A percentile compares a stretch with the other conserved stretches of the same genome.
Evolutionary conservation across 352 stramenopile species (phyloP).

Genomic region (Globisporangium carolinianum): DNA sequence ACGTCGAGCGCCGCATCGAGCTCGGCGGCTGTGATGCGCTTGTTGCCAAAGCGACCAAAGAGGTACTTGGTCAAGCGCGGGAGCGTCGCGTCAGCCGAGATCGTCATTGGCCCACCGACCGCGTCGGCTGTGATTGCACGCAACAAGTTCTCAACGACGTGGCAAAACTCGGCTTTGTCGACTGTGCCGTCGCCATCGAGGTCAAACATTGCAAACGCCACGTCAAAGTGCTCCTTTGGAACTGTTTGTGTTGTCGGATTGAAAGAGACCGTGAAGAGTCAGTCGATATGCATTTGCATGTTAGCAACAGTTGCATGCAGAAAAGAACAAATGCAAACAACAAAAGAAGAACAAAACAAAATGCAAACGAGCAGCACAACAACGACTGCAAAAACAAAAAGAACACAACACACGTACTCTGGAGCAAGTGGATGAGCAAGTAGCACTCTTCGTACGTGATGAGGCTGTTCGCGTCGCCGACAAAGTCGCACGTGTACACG

Average conservation of each 20-base stretch:
- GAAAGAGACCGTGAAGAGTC: no score
- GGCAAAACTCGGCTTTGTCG: slow-evolving; percentile 65
- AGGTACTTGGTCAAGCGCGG: slow-evolving; percentile 58
- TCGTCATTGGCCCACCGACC: background rate
- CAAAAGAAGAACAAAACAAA: no score
- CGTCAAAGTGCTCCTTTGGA: slow-evolving; percentile 67
- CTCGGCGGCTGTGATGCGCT: slow-evolving; percentile 49
- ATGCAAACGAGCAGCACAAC: no score
- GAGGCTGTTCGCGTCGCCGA: slow-evolving; percentile 57
- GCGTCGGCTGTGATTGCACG: slow-evolving; percentile 23
- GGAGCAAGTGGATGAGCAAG: slow-evolving; percentile 65
- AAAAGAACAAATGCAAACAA: no score
- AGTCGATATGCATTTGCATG: no score
- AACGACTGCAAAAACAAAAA: background rate
- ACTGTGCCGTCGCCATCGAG: slow-evolving; percentile 66
- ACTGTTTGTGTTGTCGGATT: slow-evolving; percentile 20
- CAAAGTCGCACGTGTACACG: slow-evolving; percentile 68
- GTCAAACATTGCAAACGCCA: slow-evolving; percentile 81
- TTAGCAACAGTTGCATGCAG: no score
- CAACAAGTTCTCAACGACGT: slow-evolving; percentile 66
- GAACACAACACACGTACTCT: slow-evolving; percentile 32
- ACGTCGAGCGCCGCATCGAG: slow-evolving; percentile 39
- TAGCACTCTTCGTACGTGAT: slow-evolving; percentile 82
- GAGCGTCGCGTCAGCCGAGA: slow-evolving; percentile 18
- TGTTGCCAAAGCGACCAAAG: slow-evolving; percentile 49